A percentile compares a stretch with the other conserved stretches of the same genome.
These are phyloP conservation scores for Cucurbita ficifolia DNA, from an alignment of 306 rosid genomes.

Conservation along the genomic window DNA sequence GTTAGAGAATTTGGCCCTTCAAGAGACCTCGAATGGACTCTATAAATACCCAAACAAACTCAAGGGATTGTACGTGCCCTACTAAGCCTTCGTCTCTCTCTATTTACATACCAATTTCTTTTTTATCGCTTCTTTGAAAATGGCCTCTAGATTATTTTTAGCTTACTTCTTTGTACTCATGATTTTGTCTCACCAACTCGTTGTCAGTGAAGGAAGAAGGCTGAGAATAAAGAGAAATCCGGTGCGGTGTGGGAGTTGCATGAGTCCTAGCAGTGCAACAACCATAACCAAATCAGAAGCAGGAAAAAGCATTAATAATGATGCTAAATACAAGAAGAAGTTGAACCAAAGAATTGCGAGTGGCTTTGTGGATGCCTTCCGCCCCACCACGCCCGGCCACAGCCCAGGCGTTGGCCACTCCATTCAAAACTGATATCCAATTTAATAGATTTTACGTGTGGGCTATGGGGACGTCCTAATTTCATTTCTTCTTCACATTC, in stretches of 20 bases:
- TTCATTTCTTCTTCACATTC: neutral
- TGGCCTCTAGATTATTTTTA: slow-evolving; percentile 30
- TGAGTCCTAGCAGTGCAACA: neutral
- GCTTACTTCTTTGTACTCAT: slow-evolving; percentile 25
- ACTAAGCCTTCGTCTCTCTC: neutral
- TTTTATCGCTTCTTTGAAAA: neutral
- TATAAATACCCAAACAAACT: slow-evolving; percentile 7
- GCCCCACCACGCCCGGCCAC: slow-evolving; percentile 61
- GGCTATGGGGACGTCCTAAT: neutral
- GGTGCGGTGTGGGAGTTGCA: slow-evolving; percentile 1
- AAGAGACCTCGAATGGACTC: neutral
- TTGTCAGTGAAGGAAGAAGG: slow-evolving; percentile 33
- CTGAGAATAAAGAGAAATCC: slow-evolving; percentile 16
- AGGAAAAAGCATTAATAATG: neutral
- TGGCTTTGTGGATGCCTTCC: slow-evolving; percentile 39
- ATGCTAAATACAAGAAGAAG: neutral
- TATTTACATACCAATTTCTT: neutral
- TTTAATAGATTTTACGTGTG: neutral
- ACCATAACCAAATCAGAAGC: slow-evolving; percentile 2
- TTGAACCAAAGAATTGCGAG: slow-evolving; percentile 3
- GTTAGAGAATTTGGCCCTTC: neutral
- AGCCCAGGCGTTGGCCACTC: slow-evolving; percentile 81
- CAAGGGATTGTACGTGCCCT: slow-evolving; percentile 2
- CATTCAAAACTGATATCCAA: slow-evolving; percentile 14
- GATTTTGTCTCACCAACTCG: slow-evolving; percentile 31